Evolutionary conservation across 768 basidiomycete genomes (phyloP).

Genomic region (Lentinula raphanica): DNA sequence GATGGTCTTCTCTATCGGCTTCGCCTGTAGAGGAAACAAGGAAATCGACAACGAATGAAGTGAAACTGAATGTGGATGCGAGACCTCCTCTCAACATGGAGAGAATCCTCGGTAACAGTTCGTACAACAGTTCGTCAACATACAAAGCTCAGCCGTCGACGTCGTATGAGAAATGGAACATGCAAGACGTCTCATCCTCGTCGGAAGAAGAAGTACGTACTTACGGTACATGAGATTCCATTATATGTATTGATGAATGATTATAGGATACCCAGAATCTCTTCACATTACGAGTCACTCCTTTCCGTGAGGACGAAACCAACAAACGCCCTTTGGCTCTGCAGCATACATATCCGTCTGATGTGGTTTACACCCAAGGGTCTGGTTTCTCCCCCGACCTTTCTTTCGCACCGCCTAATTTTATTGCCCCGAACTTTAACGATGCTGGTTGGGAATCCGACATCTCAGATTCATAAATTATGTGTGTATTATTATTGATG

Average conservation of each 20-base stretch:
- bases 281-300: background rate
- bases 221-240: background rate
- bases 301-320: background rate
- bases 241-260: background rate
- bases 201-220: slow-evolving; percentile 8
- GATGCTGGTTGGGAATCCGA: slow-evolving; percentile 58
- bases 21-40: slow-evolving; percentile 24
- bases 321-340: background rate
- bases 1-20: slow-evolving; percentile 45
- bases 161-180: background rate
- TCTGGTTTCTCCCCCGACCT: slow-evolving; percentile 34
- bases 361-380: slow-evolving; percentile 21
- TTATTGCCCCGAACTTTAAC: slow-evolving; percentile 45
- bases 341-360: slow-evolving; percentile 8
- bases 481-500: slow-evolving; percentile 8
- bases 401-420: slow-evolving; percentile 40
- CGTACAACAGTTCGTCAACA: background rate
- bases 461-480: slow-evolving; percentile 19
- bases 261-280: background rate
- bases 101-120: background rate
- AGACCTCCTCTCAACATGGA: background rate
- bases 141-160: background rate
- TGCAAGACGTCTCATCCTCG: background rate
- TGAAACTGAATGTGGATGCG: background rate
- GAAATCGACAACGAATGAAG: background rate